Conservation (phyloP, 2,329 filamentous ascomycete genomes). For the Colletotrichum orchidophilum region DNA sequence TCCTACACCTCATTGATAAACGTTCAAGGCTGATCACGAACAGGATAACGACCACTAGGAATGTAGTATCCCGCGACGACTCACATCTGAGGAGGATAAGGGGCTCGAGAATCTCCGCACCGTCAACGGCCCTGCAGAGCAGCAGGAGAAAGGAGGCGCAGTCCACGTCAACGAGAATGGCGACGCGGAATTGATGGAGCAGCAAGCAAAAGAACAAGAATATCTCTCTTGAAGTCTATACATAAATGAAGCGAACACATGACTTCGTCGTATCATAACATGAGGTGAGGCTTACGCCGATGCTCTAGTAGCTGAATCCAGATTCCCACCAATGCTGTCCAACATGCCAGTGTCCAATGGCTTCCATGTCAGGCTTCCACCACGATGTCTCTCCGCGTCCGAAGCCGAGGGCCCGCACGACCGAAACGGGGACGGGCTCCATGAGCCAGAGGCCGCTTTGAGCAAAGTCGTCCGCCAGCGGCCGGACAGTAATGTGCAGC, state of each 20-base stretch:
- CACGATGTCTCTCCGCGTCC: conserved; percentile 68
- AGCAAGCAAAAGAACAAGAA: not conserved
- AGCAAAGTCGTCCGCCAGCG: conserved; percentile 81
- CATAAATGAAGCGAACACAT: not conserved
- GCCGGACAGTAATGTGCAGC: conserved; percentile 71
- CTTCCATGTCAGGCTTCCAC: conserved; percentile 71
- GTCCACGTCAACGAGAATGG: not conserved
- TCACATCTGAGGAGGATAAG: not conserved
- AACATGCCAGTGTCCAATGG: conserved; percentile 63
- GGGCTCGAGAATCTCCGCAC: not conserved
- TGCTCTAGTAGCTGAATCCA: conserved; percentile 47
- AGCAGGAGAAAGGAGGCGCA: not conserved
- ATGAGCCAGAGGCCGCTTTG: conserved; percentile 79
- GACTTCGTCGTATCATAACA: conserved; percentile 1
- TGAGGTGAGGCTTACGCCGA: conserved; percentile 7
- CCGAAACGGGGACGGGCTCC: conserved; percentile 83
- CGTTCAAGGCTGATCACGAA: not conserved
- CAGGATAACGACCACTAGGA: not conserved
- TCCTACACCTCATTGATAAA: not conserved
- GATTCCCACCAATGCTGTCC: conserved; percentile 71
- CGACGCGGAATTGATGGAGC: not conserved
- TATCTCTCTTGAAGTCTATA: not conserved
- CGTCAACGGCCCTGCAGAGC: not conserved
- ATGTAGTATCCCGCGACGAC: not conserved
- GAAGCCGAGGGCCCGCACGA: conserved; percentile 72